Conservation (phyloP, 2,329 filamentous ascomycete species). For the Mollisia scopiformis region DNA sequence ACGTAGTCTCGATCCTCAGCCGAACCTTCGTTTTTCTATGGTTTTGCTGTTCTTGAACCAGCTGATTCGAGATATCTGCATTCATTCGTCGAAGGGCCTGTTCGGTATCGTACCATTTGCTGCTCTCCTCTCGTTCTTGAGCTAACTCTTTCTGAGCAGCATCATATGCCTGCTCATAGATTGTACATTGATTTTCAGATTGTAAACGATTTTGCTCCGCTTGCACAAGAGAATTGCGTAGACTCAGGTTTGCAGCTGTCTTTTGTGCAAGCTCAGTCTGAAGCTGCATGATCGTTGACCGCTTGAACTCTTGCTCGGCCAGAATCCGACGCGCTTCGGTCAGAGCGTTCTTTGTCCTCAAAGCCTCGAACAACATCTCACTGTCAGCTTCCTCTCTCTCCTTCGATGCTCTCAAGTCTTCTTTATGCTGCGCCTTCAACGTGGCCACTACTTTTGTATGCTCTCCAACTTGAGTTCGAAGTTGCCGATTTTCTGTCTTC, state of each 20-base stretch:
- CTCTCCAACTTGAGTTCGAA: neutral
- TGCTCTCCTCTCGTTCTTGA: neutral
- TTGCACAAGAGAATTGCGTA: neutral
- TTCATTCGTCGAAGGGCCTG: neutral
- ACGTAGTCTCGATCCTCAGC: neutral
- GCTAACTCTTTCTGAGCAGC: neutral
- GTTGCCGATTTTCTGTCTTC: neutral
- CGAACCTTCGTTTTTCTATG: neutral
- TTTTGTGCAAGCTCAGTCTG: neutral
- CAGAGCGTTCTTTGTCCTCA: neutral
- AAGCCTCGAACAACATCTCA: neutral
- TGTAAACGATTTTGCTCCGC: neutral
- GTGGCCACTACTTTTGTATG: neutral
- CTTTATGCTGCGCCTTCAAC: neutral
- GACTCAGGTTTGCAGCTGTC: neutral
- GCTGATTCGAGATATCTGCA: neutral
- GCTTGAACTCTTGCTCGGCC: neutral
- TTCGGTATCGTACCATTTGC: neutral
- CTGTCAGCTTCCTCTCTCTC: neutral
- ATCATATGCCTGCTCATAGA: too few relatives aligned
- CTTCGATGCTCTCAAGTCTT: neutral
- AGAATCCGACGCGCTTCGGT: neutral
- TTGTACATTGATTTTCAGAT: neutral
- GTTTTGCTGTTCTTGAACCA: neutral
- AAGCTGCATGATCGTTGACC: neutral